Evolutionary conservation across 129 eudicot genomes (phyloP), one percentile per base, ranked within the genome.

Genomic region (Tagetes patula): DNA sequence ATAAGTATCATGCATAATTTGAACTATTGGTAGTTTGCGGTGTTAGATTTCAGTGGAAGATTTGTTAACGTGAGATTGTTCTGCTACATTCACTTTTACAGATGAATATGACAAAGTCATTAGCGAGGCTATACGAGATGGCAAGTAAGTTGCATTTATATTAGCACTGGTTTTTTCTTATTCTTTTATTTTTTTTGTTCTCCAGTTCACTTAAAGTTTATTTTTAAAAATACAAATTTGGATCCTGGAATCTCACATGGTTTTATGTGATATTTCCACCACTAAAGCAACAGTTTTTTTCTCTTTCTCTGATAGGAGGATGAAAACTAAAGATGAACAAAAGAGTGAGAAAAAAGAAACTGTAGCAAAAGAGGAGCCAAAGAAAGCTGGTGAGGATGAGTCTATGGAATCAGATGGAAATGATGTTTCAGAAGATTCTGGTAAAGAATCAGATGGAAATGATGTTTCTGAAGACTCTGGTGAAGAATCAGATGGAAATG

Each of bases 91-190:
- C 55, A 72, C 27, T 52, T 76, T 53, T 83, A 84, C 93, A 90
- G 98, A 86, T 75, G 91, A 80, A 37, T 88, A 76, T 69, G 97
- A 90, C 80, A 83, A 75, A 82, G 85, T 78, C 66, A 90, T 94
- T 65, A 69, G 75, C 31, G 93, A 88, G 71, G 98, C 96, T 38
- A 80, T 87, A 64, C 65, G 82, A 77, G 52, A 65, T 73, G 63
- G 84, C 69, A 86, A 84, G 96, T 86, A 82, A 69, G 89, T 81
- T 43, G 61, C 42, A 60, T 64, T 62, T 61, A 45, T 65, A 50
- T 14, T 9, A 49, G 4, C n/a, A 39, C 78, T 54, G 56, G 31
- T 36, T 32, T 34, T 73, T 62, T 50, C 7, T 32, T 41, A 32
- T 65, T 50, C 68, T 66, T 54, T 30, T 40, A 6, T 12, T 11